These are phyloP conservation scores for Oryza glaberrima DNA, from an alignment of 176 grass and related monocot species.

Conservation along the genomic window DNA sequence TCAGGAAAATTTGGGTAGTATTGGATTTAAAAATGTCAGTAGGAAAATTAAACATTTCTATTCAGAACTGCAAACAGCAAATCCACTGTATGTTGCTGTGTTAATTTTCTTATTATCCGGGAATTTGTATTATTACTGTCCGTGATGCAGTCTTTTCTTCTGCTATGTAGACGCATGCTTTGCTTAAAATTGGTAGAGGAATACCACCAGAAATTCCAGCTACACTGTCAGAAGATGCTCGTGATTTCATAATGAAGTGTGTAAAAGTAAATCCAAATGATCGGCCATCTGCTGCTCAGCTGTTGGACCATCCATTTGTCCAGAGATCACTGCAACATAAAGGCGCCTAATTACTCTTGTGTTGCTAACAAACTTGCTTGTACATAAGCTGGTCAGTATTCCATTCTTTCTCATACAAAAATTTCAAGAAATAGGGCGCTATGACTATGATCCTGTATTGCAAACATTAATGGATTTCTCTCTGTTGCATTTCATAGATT, in stretches of 20 bases:
- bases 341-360: neutral
- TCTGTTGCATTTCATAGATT: conserved; percentile 27
- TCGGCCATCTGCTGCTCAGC: conserved; percentile 65
- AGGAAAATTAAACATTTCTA: neutral
- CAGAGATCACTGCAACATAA: conserved; percentile 42
- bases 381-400: conserved; percentile 48
- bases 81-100: neutral
- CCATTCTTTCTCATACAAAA: neutral
- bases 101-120: conserved; percentile 8
- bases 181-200: conserved; percentile 81
- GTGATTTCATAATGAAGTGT: conserved; percentile 79
- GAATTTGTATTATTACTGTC: conserved; percentile 7
- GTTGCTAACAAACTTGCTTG: conserved; percentile 40
- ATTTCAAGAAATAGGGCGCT: neutral
- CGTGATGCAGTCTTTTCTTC: conserved; percentile 25
- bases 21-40: neutral
- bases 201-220: conserved; percentile 67
- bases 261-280: conserved; percentile 63
- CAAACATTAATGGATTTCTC: neutral
- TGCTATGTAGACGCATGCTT: conserved; percentile 63
- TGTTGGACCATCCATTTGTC: conserved; percentile 86
- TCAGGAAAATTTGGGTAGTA: neutral
- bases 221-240: conserved; percentile 65
- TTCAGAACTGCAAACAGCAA: neutral
- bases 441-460: conserved; percentile 11